A percentile compares a stretch with the other conserved stretches of the same genome.
Evolutionary conservation across 108 stramenopile genomes (phyloP).

Genomic region (Cyclotella atomus): DNA sequence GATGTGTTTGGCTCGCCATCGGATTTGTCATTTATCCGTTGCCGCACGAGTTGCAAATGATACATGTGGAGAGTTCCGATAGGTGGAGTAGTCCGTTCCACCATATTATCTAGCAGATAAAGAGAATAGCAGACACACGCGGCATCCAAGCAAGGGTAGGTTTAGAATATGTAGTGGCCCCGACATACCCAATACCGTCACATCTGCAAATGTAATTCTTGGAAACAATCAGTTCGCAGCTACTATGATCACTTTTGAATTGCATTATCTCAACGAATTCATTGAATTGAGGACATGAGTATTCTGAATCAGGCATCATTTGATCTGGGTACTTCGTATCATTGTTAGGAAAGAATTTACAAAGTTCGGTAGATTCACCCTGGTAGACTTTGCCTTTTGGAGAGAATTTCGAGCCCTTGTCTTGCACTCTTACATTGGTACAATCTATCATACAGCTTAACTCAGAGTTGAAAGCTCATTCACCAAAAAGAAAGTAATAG

Average conservation of each 20-base stretch:
- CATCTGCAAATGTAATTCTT: constrained; percentile 28
- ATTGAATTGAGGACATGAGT: constrained; percentile 3
- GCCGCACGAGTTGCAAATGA: no score
- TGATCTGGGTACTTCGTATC: constrained; percentile 10
- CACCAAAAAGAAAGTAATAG: no score
- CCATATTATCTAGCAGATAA: no score
- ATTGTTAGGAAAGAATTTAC: constrained; percentile 6
- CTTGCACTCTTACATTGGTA: no score
- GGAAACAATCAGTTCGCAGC: constrained; percentile 11
- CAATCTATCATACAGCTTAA: no score
- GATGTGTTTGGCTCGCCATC: no score
- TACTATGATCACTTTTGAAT: background rate
- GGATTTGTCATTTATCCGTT: no score
- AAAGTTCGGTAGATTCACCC: no score
- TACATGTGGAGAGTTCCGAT: background rate
- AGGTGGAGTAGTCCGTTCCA: no score
- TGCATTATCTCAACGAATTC: background rate
- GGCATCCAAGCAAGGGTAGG: constrained; percentile 28
- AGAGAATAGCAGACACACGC: constrained; percentile 18
- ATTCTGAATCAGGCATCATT: background rate
- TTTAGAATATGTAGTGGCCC: constrained; percentile 20
- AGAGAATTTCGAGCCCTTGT: no score
- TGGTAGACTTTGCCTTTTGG: no score
- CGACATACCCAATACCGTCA: constrained; percentile 22
- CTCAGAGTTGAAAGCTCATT: no score